Evolutionary conservation across 305 asterid genomes (phyloP), one percentile per base, ranked within the genome.

Genomic region (Fraxinus floribunda): DNA sequence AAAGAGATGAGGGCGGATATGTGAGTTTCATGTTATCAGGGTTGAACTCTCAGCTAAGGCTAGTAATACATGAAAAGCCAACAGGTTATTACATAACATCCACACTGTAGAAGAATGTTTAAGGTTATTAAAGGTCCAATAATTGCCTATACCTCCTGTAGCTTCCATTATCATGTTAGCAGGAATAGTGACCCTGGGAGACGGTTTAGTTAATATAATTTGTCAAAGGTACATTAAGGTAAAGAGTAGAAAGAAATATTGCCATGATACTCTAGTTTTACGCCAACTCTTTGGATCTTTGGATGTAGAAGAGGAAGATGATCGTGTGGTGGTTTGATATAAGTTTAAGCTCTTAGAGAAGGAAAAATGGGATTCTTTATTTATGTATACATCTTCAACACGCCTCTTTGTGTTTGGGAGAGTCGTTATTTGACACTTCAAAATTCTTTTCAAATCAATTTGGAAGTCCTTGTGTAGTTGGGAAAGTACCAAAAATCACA

Each of bases 401-500:
- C 22, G 8, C 39, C 10, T 30, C 75, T 39, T 70, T 10, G 9
- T 30, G 75, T 29, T 68, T 68, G 75, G 39, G 18, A 29, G 71
- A 22, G 39, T 29, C 8, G 1, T 13, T 64, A 64, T 70, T 70
- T 15, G 41, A 70, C 34, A 70, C 35, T 68, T 68, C 7, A 10
- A 29, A 66, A 10, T 30, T 32, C 8, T 70, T 70, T 70, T 70
- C 9, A 11, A 30, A 70, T 70, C 75, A 70, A 10, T 11, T 30
- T 68, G 75, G 39, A 68, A 64, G 64, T 77, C 64, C 68, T 52
- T 55, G 34, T 73, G 55, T 60, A 78, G 83, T 75, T 20, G 44
- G 81, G 44, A 75, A 75, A 26, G 57, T 76, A 26, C 29, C 64
- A 39, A 75, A 73, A 79, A 71, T 80, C 84, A 7, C 49, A 29